Percentiles rank a stretch among this genome's conserved stretches.
Evolutionary conservation across 2,329 filamentous ascomycete species (phyloP).

Genomic region (Colletotrichum chlorophyti): DNA sequence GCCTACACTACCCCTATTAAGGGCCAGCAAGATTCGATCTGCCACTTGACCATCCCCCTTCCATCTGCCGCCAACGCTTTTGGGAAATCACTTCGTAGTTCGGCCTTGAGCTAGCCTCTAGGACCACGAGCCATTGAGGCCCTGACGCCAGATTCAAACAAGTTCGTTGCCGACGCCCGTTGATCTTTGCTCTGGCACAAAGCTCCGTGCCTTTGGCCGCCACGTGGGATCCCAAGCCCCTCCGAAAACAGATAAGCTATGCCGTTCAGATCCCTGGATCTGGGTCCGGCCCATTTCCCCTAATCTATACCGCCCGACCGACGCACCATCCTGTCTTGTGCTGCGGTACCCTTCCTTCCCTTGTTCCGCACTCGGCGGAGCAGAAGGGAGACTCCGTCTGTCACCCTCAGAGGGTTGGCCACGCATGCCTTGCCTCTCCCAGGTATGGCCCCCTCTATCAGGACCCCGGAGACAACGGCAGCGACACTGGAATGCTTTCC

Average conservation of each 20-base stretch:
- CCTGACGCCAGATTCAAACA: too few species aligned
- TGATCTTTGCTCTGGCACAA: conserved; percentile 21
- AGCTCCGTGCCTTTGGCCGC: conserved; percentile 21
- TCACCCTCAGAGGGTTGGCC: too few species aligned
- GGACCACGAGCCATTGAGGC: too few species aligned
- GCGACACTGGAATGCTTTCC: neutral
- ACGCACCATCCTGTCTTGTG: neutral
- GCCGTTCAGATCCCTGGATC: conserved; percentile 21
- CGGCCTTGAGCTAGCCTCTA: conserved; percentile 8
- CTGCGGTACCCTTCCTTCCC: neutral
- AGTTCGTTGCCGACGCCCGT: conserved; percentile 21
- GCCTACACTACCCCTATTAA: too few species aligned
- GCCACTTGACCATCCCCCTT: conserved; percentile 2
- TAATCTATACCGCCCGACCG: conserved; percentile 1
- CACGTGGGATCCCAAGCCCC: conserved; percentile 17
- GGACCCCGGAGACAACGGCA: neutral
- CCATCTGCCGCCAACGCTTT: conserved; percentile 9
- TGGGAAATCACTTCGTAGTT: conserved; percentile 10
- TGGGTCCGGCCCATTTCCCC: conserved; percentile 4
- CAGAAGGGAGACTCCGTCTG: too few species aligned
- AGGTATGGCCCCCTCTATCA: too few species aligned
- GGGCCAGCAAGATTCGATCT: too few species aligned
- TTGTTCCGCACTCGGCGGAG: too few species aligned
- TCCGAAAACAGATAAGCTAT: conserved; percentile 24
- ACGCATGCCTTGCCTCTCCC: neutral